Base-by-base conservation (phyloP, 2,329 filamentous ascomycete species). In the Aureobasidium sp. region DNA sequence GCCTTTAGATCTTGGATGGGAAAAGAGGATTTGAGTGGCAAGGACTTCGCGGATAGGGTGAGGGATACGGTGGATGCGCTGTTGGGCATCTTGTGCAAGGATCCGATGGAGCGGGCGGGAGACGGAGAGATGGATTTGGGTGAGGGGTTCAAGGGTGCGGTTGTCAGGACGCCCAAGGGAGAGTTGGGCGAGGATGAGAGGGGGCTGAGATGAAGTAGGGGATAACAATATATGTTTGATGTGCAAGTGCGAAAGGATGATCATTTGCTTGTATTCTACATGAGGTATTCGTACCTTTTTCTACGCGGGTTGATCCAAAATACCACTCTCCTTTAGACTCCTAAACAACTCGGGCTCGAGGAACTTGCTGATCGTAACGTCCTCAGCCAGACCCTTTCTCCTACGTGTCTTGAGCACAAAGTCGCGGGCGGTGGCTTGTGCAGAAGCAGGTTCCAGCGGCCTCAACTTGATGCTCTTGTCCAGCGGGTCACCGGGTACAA, bases 391-490 rank as follows among this genome's bases (percentile, higher is more conserved):
- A 1, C 94, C 94, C 81, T 99, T 99, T 66, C 94, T 84, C 69
- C 91, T 80, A 67, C 94, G 83, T 10, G 94, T 99, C 83, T 99
- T 99, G 64, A 97, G 82, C 58, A 97, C 92, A 74, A 99, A 97
- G 74, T 99, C 94, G 63, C 94, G 82, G 1, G 94, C 94, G 51
- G 92, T 95, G 23, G 89, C 91, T 77, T 95, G 90, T 55, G 90
- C 89, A 58, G 83, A 83, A 1, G 94, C 94, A 64, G 92, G 90
- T 74, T 97, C 92, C 65, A 99, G 78, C 5, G 92, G 90, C 53
- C 89, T 81, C 60, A 94, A 78, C 65, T 90, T 84, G 64, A 95
- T 86, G 63, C 91, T 88, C 69, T 87, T 88, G 74, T 99, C 94
- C 35, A 99, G 81, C 42, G 94, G 94, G 73, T 99, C 94, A 60